These are phyloP conservation scores for Sphenostylis stenocarpa DNA, from an alignment of 306 rosid genomes.

Conservation along the genomic window DNA sequence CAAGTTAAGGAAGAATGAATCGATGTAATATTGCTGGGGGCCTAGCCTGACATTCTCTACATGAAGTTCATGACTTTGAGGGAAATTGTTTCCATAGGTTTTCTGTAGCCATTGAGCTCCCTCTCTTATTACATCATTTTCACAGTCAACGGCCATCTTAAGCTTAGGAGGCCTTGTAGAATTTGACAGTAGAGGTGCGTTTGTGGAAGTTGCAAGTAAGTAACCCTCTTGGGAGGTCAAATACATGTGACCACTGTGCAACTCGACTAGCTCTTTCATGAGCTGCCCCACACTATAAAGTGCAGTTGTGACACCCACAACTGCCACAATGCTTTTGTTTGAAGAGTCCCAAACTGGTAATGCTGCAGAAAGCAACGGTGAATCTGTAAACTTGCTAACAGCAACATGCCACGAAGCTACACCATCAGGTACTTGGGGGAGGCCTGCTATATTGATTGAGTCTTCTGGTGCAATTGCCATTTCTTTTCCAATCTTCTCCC, in stretches of 20 bases:
- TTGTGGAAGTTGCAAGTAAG: slow-evolving; percentile 86
- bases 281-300: slow-evolving; percentile 89
- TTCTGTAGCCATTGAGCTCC: slow-evolving; percentile 78
- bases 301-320: slow-evolving; percentile 93
- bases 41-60: slow-evolving; percentile 74
- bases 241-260: slow-evolving; percentile 86
- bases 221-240: slow-evolving; percentile 88
- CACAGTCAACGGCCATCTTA: slow-evolving; percentile 73
- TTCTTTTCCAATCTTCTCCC: slow-evolving; percentile 87
- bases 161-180: slow-evolving; percentile 67
- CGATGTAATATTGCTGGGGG: slow-evolving; percentile 67
- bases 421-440: slow-evolving; percentile 88
- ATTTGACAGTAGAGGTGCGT: slow-evolving; percentile 67
- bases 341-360: slow-evolving; percentile 84
- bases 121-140: slow-evolving; percentile 56
- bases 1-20: slow-evolving; percentile 84
- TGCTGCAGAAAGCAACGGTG: slow-evolving; percentile 96
- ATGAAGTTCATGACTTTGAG: slow-evolving; percentile 79
- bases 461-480: slow-evolving; percentile 82
- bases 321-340: slow-evolving; percentile 82
- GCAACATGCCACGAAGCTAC: slow-evolving; percentile 95
- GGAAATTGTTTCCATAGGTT: slow-evolving; percentile 64
- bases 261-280: slow-evolving; percentile 92
- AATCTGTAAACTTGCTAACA: slow-evolving; percentile 86
- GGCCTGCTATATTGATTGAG: slow-evolving; percentile 79